Evolutionary conservation across 164 flowering plant genomes (phyloP).

Genomic region (Euptelea pleiosperma): DNA sequence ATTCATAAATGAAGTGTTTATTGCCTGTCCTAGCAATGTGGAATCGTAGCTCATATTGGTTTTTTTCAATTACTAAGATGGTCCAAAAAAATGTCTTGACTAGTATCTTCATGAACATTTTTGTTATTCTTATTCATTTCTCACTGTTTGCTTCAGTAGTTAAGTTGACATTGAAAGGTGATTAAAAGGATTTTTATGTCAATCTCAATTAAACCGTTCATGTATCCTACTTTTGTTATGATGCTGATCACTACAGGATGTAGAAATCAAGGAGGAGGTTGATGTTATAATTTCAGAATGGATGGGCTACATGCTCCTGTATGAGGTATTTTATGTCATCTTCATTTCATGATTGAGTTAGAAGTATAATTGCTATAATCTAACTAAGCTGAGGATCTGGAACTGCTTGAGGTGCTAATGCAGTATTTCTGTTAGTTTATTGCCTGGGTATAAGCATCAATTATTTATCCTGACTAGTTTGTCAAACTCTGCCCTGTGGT

Average conservation of each 20-base stretch:
- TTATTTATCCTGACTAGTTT: background rate
- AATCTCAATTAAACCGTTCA: background rate
- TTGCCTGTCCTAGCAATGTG: too few species aligned
- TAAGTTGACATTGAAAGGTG: too few species aligned
- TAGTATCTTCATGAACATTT: too few species aligned
- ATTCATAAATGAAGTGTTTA: too few species aligned
- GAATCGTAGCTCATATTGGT: too few species aligned
- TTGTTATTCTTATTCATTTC: too few species aligned
- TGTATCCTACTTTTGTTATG: background rate
- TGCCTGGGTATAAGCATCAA: background rate
- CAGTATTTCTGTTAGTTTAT: too few species aligned
- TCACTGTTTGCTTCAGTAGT: too few species aligned
- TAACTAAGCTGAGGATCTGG: background rate
- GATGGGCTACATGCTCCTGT: slow-evolving; percentile 99
- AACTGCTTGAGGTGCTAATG: background rate
- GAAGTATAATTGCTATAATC: background rate
- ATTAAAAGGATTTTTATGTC: background rate
- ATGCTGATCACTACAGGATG: slow-evolving; percentile 64
- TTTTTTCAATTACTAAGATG: too few species aligned
- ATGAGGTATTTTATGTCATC: slow-evolving; percentile 56
- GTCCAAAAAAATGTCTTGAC: too few species aligned
- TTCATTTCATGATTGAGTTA: background rate
- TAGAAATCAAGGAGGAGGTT: slow-evolving; percentile 84
- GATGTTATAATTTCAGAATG: slow-evolving; percentile 98
- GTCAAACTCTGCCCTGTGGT: background rate